Conservation (phyloP, 2,329 filamentous ascomycete species). For the Akanthomyces lecanii region DNA sequence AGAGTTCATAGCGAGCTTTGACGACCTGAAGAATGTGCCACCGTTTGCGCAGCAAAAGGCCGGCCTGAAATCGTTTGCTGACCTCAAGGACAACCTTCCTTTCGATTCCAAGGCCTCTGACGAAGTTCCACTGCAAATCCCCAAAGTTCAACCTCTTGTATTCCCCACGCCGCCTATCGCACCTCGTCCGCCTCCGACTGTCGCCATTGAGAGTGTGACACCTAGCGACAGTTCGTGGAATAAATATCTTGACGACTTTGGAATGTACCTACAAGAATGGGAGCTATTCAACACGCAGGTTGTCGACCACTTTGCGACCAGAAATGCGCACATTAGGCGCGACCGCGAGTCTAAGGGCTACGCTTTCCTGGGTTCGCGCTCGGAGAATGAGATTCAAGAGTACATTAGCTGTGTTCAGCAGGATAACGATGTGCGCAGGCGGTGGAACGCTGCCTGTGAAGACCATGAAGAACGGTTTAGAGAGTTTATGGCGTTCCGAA, state of each 20-base stretch:
- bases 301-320: conserved; percentile 52
- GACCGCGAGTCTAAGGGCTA: conserved; percentile 40
- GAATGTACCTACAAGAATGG: conserved; percentile 49
- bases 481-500: conserved; percentile 50
- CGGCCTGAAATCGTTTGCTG: conserved; percentile 51
- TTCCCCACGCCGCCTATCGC: conserved; percentile 48
- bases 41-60: conserved; percentile 45
- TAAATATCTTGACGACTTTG: conserved; percentile 51
- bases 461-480: conserved; percentile 56
- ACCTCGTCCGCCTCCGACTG: conserved; percentile 43
- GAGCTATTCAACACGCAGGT: conserved; percentile 47
- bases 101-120: conserved; percentile 50
- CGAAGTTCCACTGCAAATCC: conserved; percentile 35
- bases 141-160: conserved; percentile 32
- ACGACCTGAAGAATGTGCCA: conserved; percentile 53
- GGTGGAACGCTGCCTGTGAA: conserved; percentile 57
- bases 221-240: conserved; percentile 42
- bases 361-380: conserved; percentile 40
- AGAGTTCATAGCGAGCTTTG: conserved; percentile 50
- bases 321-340: conserved; percentile 41
- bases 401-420: conserved; percentile 60
- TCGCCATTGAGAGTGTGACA: conserved; percentile 41
- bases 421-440: conserved; percentile 58
- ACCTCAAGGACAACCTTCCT: conserved; percentile 53
- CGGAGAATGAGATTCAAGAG: conserved; percentile 46